phyloP scores from a whole-genome alignment of 192 early-diverging fungal species.

The Funneliformis geosporum region DNA sequence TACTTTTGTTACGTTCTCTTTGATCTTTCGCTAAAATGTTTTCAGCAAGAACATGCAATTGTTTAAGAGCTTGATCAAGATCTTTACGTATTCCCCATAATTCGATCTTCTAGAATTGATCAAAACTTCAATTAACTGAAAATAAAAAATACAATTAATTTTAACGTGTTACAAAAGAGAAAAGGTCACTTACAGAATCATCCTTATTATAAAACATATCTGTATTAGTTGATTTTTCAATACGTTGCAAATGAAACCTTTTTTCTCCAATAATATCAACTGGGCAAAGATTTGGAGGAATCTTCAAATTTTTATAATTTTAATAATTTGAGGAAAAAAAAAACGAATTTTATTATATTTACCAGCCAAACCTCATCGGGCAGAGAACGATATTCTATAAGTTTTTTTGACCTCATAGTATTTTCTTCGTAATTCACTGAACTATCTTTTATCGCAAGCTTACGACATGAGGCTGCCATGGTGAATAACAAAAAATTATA shows the following conservation, averaged over 20 bases:
- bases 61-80: constrained; percentile 33
- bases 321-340: background rate
- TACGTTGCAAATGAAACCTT: constrained; percentile 27
- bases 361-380: constrained; percentile 47
- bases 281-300: constrained; percentile 4
- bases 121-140: background rate
- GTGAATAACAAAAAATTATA: too few relatives aligned
- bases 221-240: constrained; percentile 34
- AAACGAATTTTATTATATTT: background rate
- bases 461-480: too few relatives aligned
- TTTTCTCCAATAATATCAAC: constrained; percentile 33
- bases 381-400: background rate
- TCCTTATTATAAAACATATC: constrained; percentile 38
- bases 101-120: constrained; percentile 40
- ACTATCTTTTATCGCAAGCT: too few relatives aligned
- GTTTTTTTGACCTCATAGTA: too few relatives aligned
- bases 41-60: constrained; percentile 29
- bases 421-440: too few relatives aligned
- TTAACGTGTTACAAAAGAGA: background rate
- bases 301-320: constrained; percentile 4
- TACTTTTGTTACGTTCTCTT: background rate
- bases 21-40: constrained; percentile 7
- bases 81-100: constrained; percentile 38
- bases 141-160: too few relatives aligned
- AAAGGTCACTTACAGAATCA: constrained; percentile 20